These are phyloP conservation scores for Fusarium irregulare DNA, from an alignment of 2,329 filamentous ascomycete species.

Conservation along the genomic window DNA sequence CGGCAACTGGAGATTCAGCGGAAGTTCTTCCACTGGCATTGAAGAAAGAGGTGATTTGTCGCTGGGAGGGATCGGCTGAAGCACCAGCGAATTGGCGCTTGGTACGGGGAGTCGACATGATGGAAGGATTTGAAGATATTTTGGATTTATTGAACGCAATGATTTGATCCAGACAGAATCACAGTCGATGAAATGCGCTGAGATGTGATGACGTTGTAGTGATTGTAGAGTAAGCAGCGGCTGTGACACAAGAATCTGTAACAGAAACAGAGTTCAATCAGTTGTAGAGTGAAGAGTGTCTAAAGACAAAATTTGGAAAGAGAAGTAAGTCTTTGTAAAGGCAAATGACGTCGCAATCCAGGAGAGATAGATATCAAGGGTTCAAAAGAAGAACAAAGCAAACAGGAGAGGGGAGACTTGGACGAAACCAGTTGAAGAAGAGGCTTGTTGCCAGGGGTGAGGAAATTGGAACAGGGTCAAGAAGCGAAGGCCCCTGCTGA, in stretches of 20 bases:
- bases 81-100: conserved; percentile 73
- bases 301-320: conserved; percentile 4
- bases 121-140: conserved; percentile 7
- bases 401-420: conserved; percentile 19
- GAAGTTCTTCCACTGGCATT: conserved; percentile 47
- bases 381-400: conserved; percentile 26
- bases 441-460: conserved; percentile 36
- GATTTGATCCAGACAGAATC: background rate
- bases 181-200: conserved; percentile 4
- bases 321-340: background rate
- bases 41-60: conserved; percentile 75
- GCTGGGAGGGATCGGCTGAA: conserved; percentile 67
- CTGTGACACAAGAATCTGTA: background rate
- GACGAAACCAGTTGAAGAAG: conserved; percentile 17
- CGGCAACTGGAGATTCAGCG: conserved; percentile 44
- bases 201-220: conserved; percentile 12
- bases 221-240: conserved; percentile 6
- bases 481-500: conserved; percentile 19
- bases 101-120: conserved; percentile 65
- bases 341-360: conserved; percentile 34
- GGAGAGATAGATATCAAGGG: conserved; percentile 24
- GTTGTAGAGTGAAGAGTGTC: conserved; percentile 36
- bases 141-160: background rate
- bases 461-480: conserved; percentile 9
- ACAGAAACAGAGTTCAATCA: conserved; percentile 4